Percentiles rank a stretch among this genome's conserved stretches.
Evolutionary conservation across 345 rosid species (phyloP).

Genomic region (Camelina laxa): DNA sequence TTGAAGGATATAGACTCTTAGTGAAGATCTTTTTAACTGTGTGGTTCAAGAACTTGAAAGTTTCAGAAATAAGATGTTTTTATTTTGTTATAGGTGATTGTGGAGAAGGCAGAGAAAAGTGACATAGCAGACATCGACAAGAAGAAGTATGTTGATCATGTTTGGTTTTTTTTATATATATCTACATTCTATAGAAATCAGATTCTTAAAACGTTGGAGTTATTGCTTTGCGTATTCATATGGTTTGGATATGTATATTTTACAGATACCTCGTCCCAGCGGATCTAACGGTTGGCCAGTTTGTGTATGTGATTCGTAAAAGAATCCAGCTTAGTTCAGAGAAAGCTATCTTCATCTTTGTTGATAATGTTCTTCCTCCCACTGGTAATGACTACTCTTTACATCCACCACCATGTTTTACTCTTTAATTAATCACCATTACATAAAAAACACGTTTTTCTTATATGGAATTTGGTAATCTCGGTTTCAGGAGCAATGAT

Average conservation of each 20-base stretch:
- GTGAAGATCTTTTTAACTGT: too few species aligned
- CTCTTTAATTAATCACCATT: neutral
- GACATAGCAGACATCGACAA: conserved; percentile 36
- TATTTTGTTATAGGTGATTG: conserved; percentile 36
- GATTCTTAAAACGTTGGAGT: neutral
- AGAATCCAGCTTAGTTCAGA: conserved; percentile 60
- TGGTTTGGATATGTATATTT: neutral
- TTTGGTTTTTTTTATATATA: neutral
- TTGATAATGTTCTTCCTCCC: conserved; percentile 54
- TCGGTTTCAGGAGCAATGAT: conserved; percentile 51
- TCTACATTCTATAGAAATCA: neutral
- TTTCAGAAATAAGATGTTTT: neutral
- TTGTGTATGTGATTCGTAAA: conserved; percentile 56
- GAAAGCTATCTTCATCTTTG: conserved; percentile 62
- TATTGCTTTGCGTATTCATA: neutral
- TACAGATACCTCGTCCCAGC: conserved; percentile 58
- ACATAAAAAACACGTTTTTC: too few species aligned
- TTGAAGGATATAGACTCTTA: neutral
- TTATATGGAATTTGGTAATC: neutral
- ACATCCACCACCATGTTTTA: too few species aligned
- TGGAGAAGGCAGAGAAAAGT: conserved; percentile 37
- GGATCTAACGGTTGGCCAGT: conserved; percentile 58
- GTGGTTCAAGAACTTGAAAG: neutral
- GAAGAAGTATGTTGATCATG: conserved; percentile 27
- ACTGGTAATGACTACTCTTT: conserved; percentile 25